phyloP scores from a whole-genome alignment of 495 filamentous ascomycete species.

The Mytilinidion resinicola region DNA sequence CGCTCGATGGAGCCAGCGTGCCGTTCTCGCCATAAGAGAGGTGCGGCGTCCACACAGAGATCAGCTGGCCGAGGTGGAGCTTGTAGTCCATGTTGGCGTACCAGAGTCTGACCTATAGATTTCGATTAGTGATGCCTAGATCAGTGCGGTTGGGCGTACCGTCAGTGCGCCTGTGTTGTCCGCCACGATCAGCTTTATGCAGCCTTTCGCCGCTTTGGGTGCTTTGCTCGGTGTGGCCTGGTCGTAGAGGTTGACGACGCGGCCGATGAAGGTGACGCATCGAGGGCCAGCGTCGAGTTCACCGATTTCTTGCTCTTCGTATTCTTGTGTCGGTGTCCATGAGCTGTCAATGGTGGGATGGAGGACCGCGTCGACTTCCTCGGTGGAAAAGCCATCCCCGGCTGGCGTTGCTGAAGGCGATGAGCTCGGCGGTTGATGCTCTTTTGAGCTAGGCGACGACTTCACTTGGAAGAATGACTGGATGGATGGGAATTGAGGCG shows the following conservation, averaged over 20 bases:
- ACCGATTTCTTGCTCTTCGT: constrained; percentile 46
- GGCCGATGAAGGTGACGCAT: constrained; percentile 49
- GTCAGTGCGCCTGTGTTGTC: constrained; percentile 53
- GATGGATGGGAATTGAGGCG: constrained; percentile 41
- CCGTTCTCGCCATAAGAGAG: constrained; percentile 33
- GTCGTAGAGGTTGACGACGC: constrained; percentile 52
- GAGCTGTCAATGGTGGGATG: constrained; percentile 36
- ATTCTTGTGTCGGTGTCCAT: constrained; percentile 53
- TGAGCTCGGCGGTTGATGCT: constrained; percentile 2
- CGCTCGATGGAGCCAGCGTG: constrained; percentile 27
- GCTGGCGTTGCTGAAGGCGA: constrained; percentile 12
- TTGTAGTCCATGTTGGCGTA: constrained; percentile 31
- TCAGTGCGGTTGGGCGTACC: constrained; percentile 32
- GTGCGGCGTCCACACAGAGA: constrained; percentile 36
- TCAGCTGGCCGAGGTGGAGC: constrained; percentile 34
- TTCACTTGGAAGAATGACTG: constrained; percentile 46
- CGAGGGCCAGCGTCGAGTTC: constrained; percentile 47
- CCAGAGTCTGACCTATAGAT: constrained; percentile 33
- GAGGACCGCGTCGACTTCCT: constrained; percentile 40
- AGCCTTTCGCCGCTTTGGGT: constrained; percentile 41
- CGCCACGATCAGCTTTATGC: constrained; percentile 49
- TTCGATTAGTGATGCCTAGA: not conserved
- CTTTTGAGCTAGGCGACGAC: constrained; percentile 9
- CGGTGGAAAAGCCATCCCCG: constrained; percentile 48
- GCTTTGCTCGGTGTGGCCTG: constrained; percentile 35